Evolutionary conservation across 1,284 basidiomycete species (phyloP).

Genomic region (Rhodotorula sp.): DNA sequence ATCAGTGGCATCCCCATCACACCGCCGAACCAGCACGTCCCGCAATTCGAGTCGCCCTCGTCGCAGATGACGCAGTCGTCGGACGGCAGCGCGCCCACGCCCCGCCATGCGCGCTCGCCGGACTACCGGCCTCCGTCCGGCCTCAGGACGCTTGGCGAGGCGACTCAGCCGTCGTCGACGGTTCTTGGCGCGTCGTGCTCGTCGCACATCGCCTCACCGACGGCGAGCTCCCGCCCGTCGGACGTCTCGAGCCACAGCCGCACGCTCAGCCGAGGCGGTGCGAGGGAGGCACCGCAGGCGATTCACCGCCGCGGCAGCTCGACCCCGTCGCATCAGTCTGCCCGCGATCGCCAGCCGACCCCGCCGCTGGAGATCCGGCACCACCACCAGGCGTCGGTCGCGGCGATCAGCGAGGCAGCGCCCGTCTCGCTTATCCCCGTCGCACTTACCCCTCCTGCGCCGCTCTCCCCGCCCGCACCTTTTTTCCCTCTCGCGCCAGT

Average conservation of each 20-base stretch:
- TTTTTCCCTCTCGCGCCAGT: neutral
- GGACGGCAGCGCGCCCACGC: neutral
- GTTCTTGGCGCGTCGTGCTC: neutral
- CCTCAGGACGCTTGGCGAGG: neutral
- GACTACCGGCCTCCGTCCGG: neutral
- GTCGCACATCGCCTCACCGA: slow-evolving; percentile 5
- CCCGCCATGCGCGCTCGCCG: neutral
- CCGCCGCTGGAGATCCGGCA: slow-evolving; percentile 14
- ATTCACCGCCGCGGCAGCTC: neutral
- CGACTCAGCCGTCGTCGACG: neutral
- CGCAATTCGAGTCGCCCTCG: neutral
- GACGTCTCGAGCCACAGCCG: neutral
- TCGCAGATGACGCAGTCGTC: neutral
- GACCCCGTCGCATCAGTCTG: slow-evolving; percentile 3
- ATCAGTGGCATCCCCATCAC: slow-evolving; percentile 14
- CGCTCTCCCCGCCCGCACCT: neutral
- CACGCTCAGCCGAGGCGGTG: neutral
- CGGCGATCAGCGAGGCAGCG: neutral
- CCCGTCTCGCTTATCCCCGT: neutral
- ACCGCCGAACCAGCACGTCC: slow-evolving; percentile 23
- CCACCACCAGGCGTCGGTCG: slow-evolving; percentile 9
- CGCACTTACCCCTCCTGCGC: neutral
- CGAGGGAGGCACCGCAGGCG: neutral
- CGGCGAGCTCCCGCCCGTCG: neutral
- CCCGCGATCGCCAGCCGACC: slow-evolving; percentile 9